Conservation (phyloP, 129 eudicot genomes). For the Artemisia tridentata region DNA sequence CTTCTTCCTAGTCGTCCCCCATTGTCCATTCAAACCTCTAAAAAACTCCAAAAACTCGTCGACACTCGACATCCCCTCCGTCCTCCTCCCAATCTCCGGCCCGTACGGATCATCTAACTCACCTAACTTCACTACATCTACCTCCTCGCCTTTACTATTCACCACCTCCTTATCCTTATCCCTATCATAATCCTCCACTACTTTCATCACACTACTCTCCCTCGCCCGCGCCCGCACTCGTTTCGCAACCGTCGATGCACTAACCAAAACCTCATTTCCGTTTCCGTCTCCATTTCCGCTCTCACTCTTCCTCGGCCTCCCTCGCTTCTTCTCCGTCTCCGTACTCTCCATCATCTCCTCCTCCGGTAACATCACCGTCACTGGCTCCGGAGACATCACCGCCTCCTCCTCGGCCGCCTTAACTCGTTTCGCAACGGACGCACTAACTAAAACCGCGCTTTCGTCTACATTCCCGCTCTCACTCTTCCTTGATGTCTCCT, state of each 20-base stretch:
- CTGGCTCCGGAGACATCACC: not conserved
- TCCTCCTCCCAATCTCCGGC: constrained; percentile 55
- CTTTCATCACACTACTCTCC: constrained; percentile 28
- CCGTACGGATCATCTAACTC: constrained; percentile 60
- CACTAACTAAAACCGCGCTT: no score
- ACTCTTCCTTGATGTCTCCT: not conserved
- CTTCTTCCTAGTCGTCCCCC: constrained; percentile 90
- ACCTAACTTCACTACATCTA: constrained; percentile 46
- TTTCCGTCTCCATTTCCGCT: not conserved
- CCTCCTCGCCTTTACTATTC: constrained; percentile 50
- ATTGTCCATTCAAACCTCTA: constrained; percentile 56
- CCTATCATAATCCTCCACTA: constrained; percentile 26
- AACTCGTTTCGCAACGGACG: no score
- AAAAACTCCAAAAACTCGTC: constrained; percentile 69
- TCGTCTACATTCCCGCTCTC: no score
- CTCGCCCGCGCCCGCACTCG: not conserved
- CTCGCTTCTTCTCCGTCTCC: constrained; percentile 48
- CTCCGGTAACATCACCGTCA: not conserved
- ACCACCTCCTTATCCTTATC: constrained; percentile 49
- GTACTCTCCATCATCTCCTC: not conserved
- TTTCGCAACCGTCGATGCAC: not conserved
- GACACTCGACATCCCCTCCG: constrained; percentile 43
- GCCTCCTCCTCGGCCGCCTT: not conserved
- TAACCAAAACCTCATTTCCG: not conserved
- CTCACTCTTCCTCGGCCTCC: constrained; percentile 46